Percentiles rank a stretch among this genome's conserved stretches.
These are phyloP conservation scores for Galerina sulciceps DNA, from an alignment of 768 basidiomycete genomes.

Conservation along the genomic window DNA sequence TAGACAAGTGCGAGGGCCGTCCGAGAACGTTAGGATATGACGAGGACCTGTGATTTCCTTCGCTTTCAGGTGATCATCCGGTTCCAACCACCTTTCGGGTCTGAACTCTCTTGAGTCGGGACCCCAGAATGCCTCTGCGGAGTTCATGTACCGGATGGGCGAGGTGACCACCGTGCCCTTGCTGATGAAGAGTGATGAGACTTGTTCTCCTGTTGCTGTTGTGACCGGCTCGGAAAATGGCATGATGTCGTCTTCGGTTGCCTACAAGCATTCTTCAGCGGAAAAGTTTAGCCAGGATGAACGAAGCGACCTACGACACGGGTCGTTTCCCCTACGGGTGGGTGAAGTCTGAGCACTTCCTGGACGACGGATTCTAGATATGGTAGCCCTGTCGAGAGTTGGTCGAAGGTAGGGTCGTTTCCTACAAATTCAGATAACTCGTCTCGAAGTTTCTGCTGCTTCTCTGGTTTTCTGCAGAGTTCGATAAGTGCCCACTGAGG, in stretches of 20 bases:
- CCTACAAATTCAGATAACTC: conserved; percentile 48
- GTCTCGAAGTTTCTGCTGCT: conserved; percentile 51
- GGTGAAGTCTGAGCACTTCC: conserved; percentile 46
- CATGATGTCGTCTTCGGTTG: conserved; percentile 57
- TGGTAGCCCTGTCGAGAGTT: conserved; percentile 51
- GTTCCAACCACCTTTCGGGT: conserved; percentile 66
- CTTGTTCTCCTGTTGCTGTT: conserved; percentile 41
- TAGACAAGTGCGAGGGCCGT: conserved; percentile 55
- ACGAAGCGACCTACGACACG: conserved; percentile 37
- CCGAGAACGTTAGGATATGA: conserved; percentile 55
- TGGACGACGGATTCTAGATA: conserved; percentile 58
- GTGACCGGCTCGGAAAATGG: conserved; percentile 57
- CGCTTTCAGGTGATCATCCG: conserved; percentile 29
- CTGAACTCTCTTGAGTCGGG: conserved; percentile 58
- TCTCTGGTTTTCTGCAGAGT: conserved; percentile 45
- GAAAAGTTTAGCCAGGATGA: background rate
- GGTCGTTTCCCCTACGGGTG: conserved; percentile 35
- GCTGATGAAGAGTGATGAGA: conserved; percentile 45
- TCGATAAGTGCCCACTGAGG: conserved; percentile 64
- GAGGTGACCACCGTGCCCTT: conserved; percentile 50
- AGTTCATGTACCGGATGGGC: conserved; percentile 51
- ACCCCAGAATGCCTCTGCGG: conserved; percentile 64
- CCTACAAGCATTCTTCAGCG: conserved; percentile 29
- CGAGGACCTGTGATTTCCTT: conserved; percentile 52
- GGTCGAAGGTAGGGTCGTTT: conserved; percentile 57